Evolutionary conservation across 805 yeast species (phyloP).

Genomic region (Ascoidea tarda): DNA sequence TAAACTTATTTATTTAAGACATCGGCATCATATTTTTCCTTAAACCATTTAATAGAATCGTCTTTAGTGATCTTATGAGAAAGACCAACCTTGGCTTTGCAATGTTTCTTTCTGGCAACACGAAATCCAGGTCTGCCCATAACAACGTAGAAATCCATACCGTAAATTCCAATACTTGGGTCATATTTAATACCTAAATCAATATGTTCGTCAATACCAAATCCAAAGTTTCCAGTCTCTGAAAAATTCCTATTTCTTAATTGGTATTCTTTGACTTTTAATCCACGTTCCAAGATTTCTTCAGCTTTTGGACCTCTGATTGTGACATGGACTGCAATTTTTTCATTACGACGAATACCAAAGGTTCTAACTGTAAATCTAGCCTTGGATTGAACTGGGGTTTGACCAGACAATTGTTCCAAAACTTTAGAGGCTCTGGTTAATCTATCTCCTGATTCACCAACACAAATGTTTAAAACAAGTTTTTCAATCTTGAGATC

Average conservation of each 20-base stretch:
- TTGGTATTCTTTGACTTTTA: conserved; percentile 99
- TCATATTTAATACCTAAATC: conserved; percentile 99
- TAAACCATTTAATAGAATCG: conserved; percentile 97
- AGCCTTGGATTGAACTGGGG: conserved; percentile 99
- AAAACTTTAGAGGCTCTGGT: conserved; percentile 99
- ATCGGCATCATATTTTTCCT: conserved; percentile 98
- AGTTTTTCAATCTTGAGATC: conserved; percentile 98
- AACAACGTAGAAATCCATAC: conserved; percentile 99
- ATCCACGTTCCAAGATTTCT: conserved; percentile 98
- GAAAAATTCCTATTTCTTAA: conserved; percentile 90
- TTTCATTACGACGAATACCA: conserved; percentile 99
- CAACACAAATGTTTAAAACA: conserved; percentile 99
- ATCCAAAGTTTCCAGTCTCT: conserved; percentile 99
- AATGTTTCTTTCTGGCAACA: conserved; percentile 97
- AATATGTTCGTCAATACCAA: conserved; percentile 99
- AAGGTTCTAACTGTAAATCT: conserved; percentile 99
- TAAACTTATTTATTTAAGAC: conserved; percentile 64
- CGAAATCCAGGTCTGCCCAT: conserved; percentile 99
- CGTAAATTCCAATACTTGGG: conserved; percentile 99
- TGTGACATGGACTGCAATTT: conserved; percentile 98
- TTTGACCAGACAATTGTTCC: conserved; percentile 99
- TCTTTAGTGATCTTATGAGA: conserved; percentile 83
- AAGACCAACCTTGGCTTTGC: conserved; percentile 79
- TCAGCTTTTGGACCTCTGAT: conserved; percentile 99
- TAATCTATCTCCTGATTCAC: conserved; percentile 99